Evolutionary conservation across 2,329 filamentous ascomycete species (phyloP), one percentile per base, ranked within the genome.

Genomic region (Penicillium sp.): DNA sequence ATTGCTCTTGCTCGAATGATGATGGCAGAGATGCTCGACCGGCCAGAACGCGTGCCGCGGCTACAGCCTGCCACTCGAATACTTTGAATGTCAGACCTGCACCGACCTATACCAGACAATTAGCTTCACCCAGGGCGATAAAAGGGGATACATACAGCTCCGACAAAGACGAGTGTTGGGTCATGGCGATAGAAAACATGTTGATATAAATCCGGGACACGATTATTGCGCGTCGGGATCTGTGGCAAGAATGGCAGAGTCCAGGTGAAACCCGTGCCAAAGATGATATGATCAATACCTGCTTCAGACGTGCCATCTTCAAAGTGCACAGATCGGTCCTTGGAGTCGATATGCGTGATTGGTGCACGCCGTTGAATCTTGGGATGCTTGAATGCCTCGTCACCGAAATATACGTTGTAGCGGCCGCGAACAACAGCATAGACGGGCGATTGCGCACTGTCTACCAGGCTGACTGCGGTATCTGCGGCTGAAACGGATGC

Each of bases 1-100:
- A 83, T 13, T 50, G 55, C 22, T 63, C 51, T 64, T 77, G 75
- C 37, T 73, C 74, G 9, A 64, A 60, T 0, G 62, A 14, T 0
- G 69, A 46, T 0, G 79, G 80, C 1, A 82, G 58, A 0, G 48
- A 60, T 0, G 70, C 71, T 1, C 75, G 66, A 0, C 76, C 76
- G 0, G 79, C 72, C 0, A 82, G 65, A 2, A 80, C 58, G 0
- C 79, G 66, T 1, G 79, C 79, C 0, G 73, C 76, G 1, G 76
- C 68, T 0, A 82, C 78, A 5, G 78, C 77, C 51, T 83, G 79
- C 76, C 77, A 82, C 60, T 83, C 80, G 38, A 81, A 82, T 18
- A 82, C 71, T 54, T 79, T 81, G 62, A 84, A 84, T 0, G 80
- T 84, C 17, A 84, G 45, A 1, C 62, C 62, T 1, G 56, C 62